phyloP scores from a whole-genome alignment of 2,329 filamentous ascomycete species.

The Aspergillus fumigatus region DNA sequence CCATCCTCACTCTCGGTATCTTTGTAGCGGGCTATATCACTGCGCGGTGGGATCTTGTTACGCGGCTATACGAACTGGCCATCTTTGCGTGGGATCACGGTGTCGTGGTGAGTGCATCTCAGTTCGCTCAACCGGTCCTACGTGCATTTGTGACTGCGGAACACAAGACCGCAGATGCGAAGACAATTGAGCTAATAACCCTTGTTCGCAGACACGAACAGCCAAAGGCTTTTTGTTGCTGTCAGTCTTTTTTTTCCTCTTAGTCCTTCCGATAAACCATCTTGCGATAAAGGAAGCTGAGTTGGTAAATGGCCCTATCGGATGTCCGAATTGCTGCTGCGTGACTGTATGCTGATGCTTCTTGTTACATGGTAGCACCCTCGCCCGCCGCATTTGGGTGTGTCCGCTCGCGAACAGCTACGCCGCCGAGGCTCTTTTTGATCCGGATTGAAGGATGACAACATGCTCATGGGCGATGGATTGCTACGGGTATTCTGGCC shows the following conservation, averaged over 20 bases:
- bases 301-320: constrained; percentile 56
- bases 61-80: constrained; percentile 90
- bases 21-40: constrained; percentile 99
- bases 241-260: constrained; percentile 75
- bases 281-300: constrained; percentile 76
- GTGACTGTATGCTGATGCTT: background rate
- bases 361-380: constrained; percentile 62
- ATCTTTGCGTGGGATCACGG: constrained; percentile 99
- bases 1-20: constrained; percentile 89
- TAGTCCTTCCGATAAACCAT: constrained; percentile 79
- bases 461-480: constrained; percentile 67
- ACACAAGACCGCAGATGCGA: background rate
- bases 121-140: constrained; percentile 9
- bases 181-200: constrained; percentile 8
- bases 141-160: background rate
- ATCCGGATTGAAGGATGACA: constrained; percentile 47
- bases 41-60: constrained; percentile 97
- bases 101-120: constrained; percentile 67
- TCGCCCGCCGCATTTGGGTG: constrained; percentile 68
- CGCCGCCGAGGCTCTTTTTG: constrained; percentile 92
- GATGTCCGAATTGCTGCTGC: background rate
- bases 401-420: constrained; percentile 93
- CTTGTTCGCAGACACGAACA: constrained; percentile 63
- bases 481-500: constrained; percentile 99
- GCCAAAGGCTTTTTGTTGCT: constrained; percentile 80